Base-by-base conservation (phyloP, 1,284 basidiomycete genomes). In the Violaceomyces palustris region DNA sequence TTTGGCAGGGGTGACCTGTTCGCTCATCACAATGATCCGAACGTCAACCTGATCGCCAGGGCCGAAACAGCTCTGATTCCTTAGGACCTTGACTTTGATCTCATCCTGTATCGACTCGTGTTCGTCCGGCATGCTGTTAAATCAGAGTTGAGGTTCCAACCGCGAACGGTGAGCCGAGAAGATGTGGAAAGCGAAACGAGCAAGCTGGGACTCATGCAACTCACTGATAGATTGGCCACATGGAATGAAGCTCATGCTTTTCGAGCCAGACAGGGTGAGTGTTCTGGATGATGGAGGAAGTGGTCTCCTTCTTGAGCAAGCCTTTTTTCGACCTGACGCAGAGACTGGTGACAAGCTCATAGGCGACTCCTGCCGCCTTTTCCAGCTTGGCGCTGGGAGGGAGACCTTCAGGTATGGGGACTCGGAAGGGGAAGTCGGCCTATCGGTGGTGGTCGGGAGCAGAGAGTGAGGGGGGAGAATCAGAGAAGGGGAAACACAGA, bases 221-320 rank as follows among this genome's bases (percentile, higher is more conserved):
- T 31, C 17, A 52, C 39, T 64, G 42, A 43, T 71, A 72, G 32
- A 66, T 40, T 15, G 69, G 67, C 67, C 69, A 71, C 9, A 59
- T 55, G 9, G 68, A 67, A 45, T 71, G 70, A 3, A 71, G 51
- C 36, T 72, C 70, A 53, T 72, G 69, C 51, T 72, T 72, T 40
- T 68, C 67, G 25, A 72, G 51, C 42, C 57, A 56, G 19, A 72
- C 37, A 1, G 61, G 57, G 38, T 63, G 63, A 6, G 53, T 60
- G 33, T 61, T 61, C 25, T 69, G 56, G 22, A 72, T 55, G 45
- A 72, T 51, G 23, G 61, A 62, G 41, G 51, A 55, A 21, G 52
- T 52, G 1, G 41, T 45, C 35, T 63, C 57, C 44, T 59, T 59
- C 30, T 50, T 45, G 19, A 61, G 42, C 11, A 71, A 32, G 18